Evolutionary conservation across 805 yeast genomes (phyloP).

Genomic region (Saturnispora zaruensis): DNA sequence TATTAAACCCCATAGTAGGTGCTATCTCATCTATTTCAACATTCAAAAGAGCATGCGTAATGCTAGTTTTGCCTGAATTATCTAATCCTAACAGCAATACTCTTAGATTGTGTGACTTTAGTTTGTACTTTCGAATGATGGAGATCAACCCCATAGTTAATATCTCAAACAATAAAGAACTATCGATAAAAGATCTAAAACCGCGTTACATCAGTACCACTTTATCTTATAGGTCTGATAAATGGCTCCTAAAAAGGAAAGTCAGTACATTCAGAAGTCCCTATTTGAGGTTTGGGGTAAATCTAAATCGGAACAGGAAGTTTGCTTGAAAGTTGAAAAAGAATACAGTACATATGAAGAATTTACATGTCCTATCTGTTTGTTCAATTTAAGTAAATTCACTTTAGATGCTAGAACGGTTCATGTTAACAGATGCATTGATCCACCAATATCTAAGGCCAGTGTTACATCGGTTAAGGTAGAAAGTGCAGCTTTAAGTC

Average conservation of each 20-base stretch:
- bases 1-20: conserved; percentile 92
- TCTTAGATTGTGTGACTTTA: conserved; percentile 28
- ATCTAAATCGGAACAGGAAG: neutral
- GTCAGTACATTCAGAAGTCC: conserved; percentile 1
- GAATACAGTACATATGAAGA: conserved; percentile 11
- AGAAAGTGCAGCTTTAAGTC: neutral
- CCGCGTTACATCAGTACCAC: neutral
- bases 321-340: conserved; percentile 5
- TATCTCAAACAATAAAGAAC: neutral
- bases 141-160: conserved; percentile 3
- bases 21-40: conserved; percentile 28
- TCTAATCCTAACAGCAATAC: conserved; percentile 89
- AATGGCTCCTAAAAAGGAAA: neutral
- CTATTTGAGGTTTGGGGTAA: conserved; percentile 2
- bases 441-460: conserved; percentile 13
- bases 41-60: conserved; percentile 16
- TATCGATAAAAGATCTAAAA: neutral
- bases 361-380: conserved; percentile 47
- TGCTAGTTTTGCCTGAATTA: conserved; percentile 81
- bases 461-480: neutral
- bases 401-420: conserved; percentile 35
- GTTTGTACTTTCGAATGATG: conserved; percentile 9
- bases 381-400: conserved; percentile 30
- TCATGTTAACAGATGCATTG: conserved; percentile 51
- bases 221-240: neutral